Conservation (phyloP, 78 protist genomes). For the Tieghemostelium lacteum region DNA sequence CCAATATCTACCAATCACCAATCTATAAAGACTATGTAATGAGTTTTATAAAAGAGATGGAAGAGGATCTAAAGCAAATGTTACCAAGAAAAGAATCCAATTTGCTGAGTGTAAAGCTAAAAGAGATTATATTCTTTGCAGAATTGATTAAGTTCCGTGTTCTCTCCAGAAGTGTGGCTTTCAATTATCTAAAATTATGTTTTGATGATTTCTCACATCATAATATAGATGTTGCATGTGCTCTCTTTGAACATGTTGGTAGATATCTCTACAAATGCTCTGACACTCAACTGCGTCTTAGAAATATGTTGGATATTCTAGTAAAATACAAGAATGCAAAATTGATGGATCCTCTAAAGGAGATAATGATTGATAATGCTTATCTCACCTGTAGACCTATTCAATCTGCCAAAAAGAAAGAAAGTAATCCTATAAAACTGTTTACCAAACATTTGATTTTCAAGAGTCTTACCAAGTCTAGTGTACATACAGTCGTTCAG, state of each 20-base stretch:
- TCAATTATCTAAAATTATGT: conserved; percentile 68
- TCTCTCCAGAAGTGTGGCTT: conserved; percentile 29
- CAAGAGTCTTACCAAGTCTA: conserved; percentile 2
- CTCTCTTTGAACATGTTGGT: conserved; percentile 86
- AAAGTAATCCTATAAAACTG: conserved; percentile 34
- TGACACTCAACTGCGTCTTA: conserved; percentile 74
- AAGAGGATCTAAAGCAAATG: conserved; percentile 54
- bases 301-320: conserved; percentile 77
- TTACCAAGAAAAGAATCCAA: conserved; percentile 57
- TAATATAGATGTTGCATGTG: conserved; percentile 83
- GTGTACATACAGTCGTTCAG: conserved; percentile 33
- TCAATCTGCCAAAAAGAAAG: background rate
- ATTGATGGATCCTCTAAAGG: conserved; percentile 46
- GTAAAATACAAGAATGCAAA: conserved; percentile 76
- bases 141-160: conserved; percentile 87
- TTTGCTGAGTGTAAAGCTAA: conserved; percentile 23
- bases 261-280: conserved; percentile 78
- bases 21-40: conserved; percentile 22
- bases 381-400: conserved; percentile 43
- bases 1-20: conserved; percentile 43
- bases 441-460: conserved; percentile 53
- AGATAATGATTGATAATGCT: conserved; percentile 75
- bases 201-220: conserved; percentile 84
- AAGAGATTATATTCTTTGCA: conserved; percentile 60
- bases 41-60: conserved; percentile 26